Evolutionary conservation across 192 early-diverging fungal species (phyloP).

Genomic region (Rhizophagus prolifer): DNA sequence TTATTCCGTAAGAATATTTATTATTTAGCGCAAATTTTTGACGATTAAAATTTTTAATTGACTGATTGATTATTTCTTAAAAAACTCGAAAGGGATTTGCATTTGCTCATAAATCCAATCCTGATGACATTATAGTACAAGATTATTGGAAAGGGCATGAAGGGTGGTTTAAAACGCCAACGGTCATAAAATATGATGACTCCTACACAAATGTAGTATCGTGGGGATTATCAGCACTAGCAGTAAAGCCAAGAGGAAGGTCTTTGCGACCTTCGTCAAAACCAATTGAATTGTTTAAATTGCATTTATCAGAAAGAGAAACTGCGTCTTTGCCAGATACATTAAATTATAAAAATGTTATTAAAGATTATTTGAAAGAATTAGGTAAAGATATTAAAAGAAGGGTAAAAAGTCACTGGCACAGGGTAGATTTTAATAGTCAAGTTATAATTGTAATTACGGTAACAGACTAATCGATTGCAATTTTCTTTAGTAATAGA

Average conservation of each 20-base stretch:
- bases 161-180: not conserved
- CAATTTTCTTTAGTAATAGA: too few species aligned
- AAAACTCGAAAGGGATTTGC: not conserved
- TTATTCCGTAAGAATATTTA: not conserved
- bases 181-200: conserved; percentile 14
- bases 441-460: not conserved
- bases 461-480: too few species aligned
- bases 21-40: not conserved
- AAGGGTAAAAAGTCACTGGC: not conserved
- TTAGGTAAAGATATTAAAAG: not conserved
- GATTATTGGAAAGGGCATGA: not conserved
- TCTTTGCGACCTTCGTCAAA: not conserved
- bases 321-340: conserved; percentile 7
- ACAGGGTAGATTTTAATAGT: not conserved
- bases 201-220: not conserved
- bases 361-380: not conserved
- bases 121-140: not conserved
- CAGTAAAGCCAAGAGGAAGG: not conserved
- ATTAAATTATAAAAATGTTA: not conserved
- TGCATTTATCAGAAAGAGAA: conserved; percentile 39
- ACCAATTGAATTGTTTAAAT: conserved; percentile 1
- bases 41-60: not conserved
- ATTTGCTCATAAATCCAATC: not conserved
- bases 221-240: not conserved
- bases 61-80: not conserved